Evolutionary conservation across 2,329 filamentous ascomycete genomes (phyloP).

Genomic region (Talaromyces sp.): DNA sequence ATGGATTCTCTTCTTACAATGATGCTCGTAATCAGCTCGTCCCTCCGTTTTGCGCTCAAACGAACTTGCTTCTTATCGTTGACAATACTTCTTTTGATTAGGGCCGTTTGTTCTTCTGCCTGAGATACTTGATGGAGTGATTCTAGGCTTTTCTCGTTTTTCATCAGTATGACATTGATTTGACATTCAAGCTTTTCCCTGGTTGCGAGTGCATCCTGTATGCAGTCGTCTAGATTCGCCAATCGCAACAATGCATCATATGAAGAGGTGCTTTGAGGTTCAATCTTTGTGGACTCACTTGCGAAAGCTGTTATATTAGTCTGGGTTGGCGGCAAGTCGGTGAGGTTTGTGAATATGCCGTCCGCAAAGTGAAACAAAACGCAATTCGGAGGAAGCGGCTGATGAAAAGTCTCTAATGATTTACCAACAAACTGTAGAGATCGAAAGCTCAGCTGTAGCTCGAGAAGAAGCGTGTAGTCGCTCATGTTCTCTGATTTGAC

Average conservation of each 20-base stretch:
- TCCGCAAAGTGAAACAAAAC: constrained; percentile 81
- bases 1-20: constrained; percentile 65
- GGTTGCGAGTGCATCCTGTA: constrained; percentile 81
- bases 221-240: constrained; percentile 81
- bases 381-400: constrained; percentile 74
- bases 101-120: constrained; percentile 39
- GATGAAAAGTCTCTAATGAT: constrained; percentile 59
- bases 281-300: constrained; percentile 43
- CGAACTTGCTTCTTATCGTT: constrained; percentile 65
- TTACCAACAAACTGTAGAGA: constrained; percentile 75
- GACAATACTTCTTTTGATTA: constrained; percentile 51
- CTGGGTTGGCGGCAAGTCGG: constrained; percentile 57
- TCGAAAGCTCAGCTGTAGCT: constrained; percentile 67
- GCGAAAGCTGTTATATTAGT: constrained; percentile 25
- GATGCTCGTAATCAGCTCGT: constrained; percentile 66
- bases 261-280: constrained; percentile 64
- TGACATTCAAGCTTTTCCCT: constrained; percentile 71
- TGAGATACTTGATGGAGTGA: constrained; percentile 34
- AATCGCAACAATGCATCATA: constrained; percentile 87
- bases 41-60: constrained; percentile 58
- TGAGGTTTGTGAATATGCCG: constrained; percentile 75
- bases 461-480: constrained; percentile 62
- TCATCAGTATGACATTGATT: constrained; percentile 57
- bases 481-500: constrained; percentile 54
- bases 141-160: constrained; percentile 33